Percentiles rank a stretch among this genome's conserved stretches.
Evolutionary conservation across 331 rosid species (phyloP).

Genomic region (Dryas integrifolia): DNA sequence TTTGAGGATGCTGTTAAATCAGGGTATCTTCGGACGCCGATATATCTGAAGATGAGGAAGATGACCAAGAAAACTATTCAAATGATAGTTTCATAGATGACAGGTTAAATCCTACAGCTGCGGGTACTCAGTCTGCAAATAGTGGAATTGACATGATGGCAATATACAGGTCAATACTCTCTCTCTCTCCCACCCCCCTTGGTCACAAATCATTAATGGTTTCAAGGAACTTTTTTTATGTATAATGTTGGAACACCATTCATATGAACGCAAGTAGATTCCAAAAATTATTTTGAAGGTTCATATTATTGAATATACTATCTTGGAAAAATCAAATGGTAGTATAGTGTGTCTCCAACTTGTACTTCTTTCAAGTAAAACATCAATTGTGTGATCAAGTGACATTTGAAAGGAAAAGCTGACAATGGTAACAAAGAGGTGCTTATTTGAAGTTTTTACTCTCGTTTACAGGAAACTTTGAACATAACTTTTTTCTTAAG

Average conservation of each 20-base stretch:
- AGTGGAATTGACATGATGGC: conserved; percentile 82
- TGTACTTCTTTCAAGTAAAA: not conserved
- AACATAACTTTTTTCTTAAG: not conserved
- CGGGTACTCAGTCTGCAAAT: conserved; percentile 52
- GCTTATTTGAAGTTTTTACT: not conserved
- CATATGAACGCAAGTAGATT: not conserved
- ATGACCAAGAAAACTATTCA: conserved; percentile 47
- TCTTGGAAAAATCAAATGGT: not conserved
- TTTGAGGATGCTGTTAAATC: conserved; percentile 5
- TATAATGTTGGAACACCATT: not conserved
- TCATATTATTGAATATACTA: not conserved
- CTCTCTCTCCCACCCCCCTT: conserved; percentile 3
- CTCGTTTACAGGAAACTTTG: not conserved
- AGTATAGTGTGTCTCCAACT: not conserved
- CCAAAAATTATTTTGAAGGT: not conserved
- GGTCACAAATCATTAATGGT: not conserved
- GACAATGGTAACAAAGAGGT: not conserved
- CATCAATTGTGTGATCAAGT: not conserved
- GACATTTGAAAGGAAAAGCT: not conserved
- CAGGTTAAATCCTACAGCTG: conserved; percentile 53
- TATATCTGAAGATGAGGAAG: conserved; percentile 74
- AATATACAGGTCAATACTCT: conserved; percentile 64
- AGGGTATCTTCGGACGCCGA: conserved; percentile 73
- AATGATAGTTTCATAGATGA: conserved; percentile 91
- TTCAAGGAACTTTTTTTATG: not conserved